Conservation (phyloP, 257 asterid species). For the Scutellaria minor region DNA sequence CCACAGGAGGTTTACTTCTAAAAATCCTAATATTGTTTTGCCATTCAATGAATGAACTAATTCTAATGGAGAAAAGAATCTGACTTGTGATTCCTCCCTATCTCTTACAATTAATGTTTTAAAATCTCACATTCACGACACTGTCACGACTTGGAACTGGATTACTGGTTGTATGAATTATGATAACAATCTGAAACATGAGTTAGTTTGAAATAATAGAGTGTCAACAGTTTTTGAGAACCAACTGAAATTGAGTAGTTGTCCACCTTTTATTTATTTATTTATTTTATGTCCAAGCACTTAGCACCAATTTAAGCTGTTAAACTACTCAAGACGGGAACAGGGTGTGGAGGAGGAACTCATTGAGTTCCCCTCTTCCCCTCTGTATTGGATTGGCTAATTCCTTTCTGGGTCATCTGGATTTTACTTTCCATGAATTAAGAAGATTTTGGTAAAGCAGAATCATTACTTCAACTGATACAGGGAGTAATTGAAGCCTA, state of each 20-base stretch:
- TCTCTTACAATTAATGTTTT: too few relatives aligned
- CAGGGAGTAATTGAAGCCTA: constrained; percentile 10
- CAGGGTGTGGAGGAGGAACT: neutral
- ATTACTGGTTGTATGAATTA: too few relatives aligned
- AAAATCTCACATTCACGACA: too few relatives aligned
- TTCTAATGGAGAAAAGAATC: too few relatives aligned
- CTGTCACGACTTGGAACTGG: too few relatives aligned
- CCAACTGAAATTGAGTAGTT: constrained; percentile 1
- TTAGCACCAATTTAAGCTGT: neutral
- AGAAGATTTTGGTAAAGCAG: neutral
- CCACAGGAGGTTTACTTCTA: too few relatives aligned
- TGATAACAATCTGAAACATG: neutral
- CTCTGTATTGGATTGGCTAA: constrained; percentile 1
- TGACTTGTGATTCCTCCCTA: too few relatives aligned
- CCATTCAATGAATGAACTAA: too few relatives aligned
- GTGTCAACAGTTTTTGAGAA: constrained; percentile 11
- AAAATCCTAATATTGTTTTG: too few relatives aligned
- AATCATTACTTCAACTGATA: neutral
- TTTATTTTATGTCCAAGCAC: neutral
- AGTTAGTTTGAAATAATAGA: neutral
- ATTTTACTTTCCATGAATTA: constrained; percentile 5
- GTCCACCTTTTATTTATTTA: neutral
- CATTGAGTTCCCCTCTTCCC: neutral
- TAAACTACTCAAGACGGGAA: neutral
- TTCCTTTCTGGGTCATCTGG: neutral